Conservation (phyloP, 2,329 filamentous ascomycete species). For the Apiospora arundinis region DNA sequence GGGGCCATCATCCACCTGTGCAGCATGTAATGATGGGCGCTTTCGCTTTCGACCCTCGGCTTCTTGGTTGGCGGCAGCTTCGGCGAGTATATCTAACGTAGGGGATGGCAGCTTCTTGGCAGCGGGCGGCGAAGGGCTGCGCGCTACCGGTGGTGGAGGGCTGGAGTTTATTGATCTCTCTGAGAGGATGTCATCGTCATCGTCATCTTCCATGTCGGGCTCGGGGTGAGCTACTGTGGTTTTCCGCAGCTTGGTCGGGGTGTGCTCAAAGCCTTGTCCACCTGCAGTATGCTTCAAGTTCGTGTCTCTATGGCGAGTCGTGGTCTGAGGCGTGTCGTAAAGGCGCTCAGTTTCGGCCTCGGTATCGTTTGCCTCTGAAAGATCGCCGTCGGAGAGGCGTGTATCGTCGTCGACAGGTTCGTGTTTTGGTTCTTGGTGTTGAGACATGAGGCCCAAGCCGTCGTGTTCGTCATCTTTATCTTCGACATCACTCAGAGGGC, state of each 20-base stretch:
- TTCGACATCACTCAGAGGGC: constrained; percentile 91
- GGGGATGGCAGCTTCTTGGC: constrained; percentile 37
- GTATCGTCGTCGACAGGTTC: constrained; percentile 55
- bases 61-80: constrained; percentile 38
- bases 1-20: constrained; percentile 31
- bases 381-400: constrained; percentile 55
- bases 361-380: constrained; percentile 69
- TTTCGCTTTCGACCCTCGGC: constrained; percentile 43
- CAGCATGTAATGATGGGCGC: constrained; percentile 37
- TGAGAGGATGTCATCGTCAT: constrained; percentile 46
- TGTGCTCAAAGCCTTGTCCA: constrained; percentile 65
- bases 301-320: constrained; percentile 64
- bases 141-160: constrained; percentile 34
- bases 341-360: constrained; percentile 95
- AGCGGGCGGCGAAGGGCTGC: not conserved
- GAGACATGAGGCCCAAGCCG: constrained; percentile 46
- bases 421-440: constrained; percentile 8
- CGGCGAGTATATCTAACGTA: constrained; percentile 39
- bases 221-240: constrained; percentile 45
- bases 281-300: constrained; percentile 62
- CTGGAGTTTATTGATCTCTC: constrained; percentile 43
- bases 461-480: constrained; percentile 77
- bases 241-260: constrained; percentile 72
- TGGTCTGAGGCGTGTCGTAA: constrained; percentile 80
- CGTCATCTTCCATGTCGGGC: constrained; percentile 40